Evolutionary conservation across 257 asterid species (phyloP), one percentile per base, ranked within the genome.

Genomic region (Gardenia jasminoides): DNA sequence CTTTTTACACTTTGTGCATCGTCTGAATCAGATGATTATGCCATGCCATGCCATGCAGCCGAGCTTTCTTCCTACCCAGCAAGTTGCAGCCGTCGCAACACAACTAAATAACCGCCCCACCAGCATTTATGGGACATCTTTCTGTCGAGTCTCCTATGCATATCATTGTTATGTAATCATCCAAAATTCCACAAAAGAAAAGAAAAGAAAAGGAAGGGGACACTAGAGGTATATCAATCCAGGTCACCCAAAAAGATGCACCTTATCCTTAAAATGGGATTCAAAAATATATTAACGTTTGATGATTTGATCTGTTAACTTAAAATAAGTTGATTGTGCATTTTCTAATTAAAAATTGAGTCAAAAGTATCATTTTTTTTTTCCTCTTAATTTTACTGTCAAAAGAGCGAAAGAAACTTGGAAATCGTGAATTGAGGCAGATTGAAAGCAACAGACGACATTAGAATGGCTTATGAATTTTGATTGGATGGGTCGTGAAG

Each of bases 201-300:
- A n/a, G n/a, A n/a, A n/a, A n/a, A 7, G 41, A 36, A 20, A 16
- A 43, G 19, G 9, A 62, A 59, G 59, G 41, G 16, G 28, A 43
- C 9, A 15, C 79, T 26, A 13, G 28, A 75, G 62, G 17, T 62
- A 8, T 75, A 62, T 62, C 79, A 8, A 44, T 76, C 79, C 79
- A 76, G 71, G 61, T 75, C 79, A 75, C 3, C 13, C 31, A 3
- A 26, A 71, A 46, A 7, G 76, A 71, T 26, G 76, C 28, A 13
- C 61, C 76, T 47, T 71, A 71, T 70, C 75, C 75, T 41, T 20
- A 56, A 50, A 56, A 19, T 56, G 7, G 20, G 62, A 56, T 58
- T 59, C 6, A 59, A 15, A 24, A 59, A 59, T 59, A 50, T 16
- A 47, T 11, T 16, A 16, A 50, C 3, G 17, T 50, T 50, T 50